Percentiles rank a stretch among this genome's conserved stretches.
Conservation (phyloP, 805 yeast genomes). For the Hanseniaspora occidentalis region DNA sequence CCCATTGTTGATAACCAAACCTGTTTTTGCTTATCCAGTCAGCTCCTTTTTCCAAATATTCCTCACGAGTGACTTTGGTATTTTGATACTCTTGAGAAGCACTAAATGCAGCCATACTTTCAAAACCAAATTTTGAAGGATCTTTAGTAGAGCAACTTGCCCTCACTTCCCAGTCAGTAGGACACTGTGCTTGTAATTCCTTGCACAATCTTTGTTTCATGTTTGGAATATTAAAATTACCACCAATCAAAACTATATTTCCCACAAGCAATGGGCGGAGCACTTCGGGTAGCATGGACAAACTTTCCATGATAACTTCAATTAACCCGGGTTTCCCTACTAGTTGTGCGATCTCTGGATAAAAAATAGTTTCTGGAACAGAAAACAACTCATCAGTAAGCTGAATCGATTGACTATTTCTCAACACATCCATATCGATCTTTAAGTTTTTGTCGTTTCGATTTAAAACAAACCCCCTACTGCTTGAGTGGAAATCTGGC, state of each 20-base stretch:
- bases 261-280: conserved; percentile 64
- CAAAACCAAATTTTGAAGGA: conserved; percentile 42
- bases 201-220: conserved; percentile 45
- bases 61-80: conserved; percentile 58
- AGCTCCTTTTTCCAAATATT: conserved; percentile 74
- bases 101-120: conserved; percentile 39
- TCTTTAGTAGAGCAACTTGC: conserved; percentile 25
- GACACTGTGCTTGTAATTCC: conserved; percentile 56
- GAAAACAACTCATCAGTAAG: conserved; percentile 79
- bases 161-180: conserved; percentile 57
- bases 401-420: conserved; percentile 47
- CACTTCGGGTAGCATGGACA: conserved; percentile 60
- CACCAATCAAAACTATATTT: conserved; percentile 75
- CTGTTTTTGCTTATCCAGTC: conserved; percentile 32
- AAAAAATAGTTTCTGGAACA: conserved; percentile 76
- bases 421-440: no score
- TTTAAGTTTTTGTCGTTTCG: conserved; percentile 19
- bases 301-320: conserved; percentile 53
- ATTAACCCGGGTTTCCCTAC: conserved; percentile 64
- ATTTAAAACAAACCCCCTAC: conserved; percentile 55
- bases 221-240: conserved; percentile 61
- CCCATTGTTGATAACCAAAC: conserved; percentile 28
- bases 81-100: conserved; percentile 28
- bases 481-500: conserved; percentile 77
- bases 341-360: conserved; percentile 71